phyloP scores from a whole-genome alignment of 176 grass and related monocot species.

The Carex parvula region DNA sequence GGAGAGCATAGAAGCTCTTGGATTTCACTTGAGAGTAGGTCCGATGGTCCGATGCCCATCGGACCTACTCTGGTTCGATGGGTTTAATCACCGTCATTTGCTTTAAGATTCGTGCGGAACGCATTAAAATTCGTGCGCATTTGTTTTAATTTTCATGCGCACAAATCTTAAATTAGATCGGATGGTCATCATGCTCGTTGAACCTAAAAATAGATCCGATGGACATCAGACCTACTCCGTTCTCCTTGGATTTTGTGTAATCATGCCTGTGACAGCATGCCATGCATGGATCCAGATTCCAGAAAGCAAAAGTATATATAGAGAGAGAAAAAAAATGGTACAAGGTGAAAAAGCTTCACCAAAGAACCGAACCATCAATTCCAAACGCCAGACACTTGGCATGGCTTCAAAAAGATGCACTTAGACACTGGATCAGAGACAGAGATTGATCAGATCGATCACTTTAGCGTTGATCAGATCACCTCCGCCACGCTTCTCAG shows the following conservation, averaged over 20 bases:
- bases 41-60: too few species aligned
- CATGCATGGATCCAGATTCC: constrained; percentile 22
- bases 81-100: too few species aligned
- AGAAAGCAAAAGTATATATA: constrained; percentile 5
- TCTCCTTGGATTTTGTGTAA: constrained; percentile 18
- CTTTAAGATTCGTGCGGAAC: too few species aligned
- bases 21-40: too few species aligned
- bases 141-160: too few species aligned
- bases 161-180: too few species aligned
- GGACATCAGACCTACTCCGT: too few species aligned
- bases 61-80: too few species aligned
- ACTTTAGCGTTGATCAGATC: background rate
- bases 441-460: background rate
- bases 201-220: too few species aligned
- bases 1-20: background rate
- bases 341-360: background rate
- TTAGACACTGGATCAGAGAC: background rate
- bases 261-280: background rate
- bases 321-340: background rate
- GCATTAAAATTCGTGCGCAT: too few species aligned
- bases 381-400: background rate
- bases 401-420: constrained; percentile 10
- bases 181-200: too few species aligned
- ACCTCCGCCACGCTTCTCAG: background rate
- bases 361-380: constrained; percentile 15